Conservation (phyloP, 805 yeast species). For the Monosporozyma servazzii region DNA sequence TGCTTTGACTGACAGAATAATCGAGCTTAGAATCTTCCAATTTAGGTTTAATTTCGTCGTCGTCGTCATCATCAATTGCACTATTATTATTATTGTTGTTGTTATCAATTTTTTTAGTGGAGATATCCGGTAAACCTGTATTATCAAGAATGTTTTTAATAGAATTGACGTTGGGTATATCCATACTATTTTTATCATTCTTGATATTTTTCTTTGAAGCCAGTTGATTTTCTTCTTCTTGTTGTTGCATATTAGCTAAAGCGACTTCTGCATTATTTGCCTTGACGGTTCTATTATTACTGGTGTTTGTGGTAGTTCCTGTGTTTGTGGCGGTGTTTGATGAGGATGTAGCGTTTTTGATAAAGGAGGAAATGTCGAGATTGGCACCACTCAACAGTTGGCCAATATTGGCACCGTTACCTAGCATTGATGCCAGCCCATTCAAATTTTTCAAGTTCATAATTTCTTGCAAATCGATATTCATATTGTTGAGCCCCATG, state of each 20-base stretch:
- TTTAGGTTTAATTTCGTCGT: background rate
- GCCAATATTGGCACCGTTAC: background rate
- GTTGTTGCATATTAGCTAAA: constrained; percentile 26
- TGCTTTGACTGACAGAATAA: background rate
- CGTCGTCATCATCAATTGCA: background rate
- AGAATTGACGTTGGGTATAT: background rate
- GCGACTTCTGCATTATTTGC: constrained; percentile 25
- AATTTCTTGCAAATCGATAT: constrained; percentile 1
- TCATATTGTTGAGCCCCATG: too few species aligned
- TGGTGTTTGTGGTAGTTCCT: background rate
- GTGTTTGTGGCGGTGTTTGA: background rate
- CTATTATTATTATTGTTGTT: background rate
- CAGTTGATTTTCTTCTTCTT: constrained; percentile 12
- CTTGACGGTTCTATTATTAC: constrained; percentile 12
- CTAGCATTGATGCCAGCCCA: background rate
- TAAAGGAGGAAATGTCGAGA: background rate
- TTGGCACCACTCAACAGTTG: background rate
- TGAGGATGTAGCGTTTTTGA: background rate
- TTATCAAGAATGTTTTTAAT: background rate
- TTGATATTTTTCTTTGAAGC: background rate
- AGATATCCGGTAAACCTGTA: background rate
- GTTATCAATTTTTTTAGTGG: background rate
- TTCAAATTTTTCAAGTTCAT: background rate
- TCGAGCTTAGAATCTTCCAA: background rate
- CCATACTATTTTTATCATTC: background rate